Base-by-base conservation (phyloP, 2,329 filamentous ascomycete genomes). In the Aaosphaeria pasadenensis region DNA sequence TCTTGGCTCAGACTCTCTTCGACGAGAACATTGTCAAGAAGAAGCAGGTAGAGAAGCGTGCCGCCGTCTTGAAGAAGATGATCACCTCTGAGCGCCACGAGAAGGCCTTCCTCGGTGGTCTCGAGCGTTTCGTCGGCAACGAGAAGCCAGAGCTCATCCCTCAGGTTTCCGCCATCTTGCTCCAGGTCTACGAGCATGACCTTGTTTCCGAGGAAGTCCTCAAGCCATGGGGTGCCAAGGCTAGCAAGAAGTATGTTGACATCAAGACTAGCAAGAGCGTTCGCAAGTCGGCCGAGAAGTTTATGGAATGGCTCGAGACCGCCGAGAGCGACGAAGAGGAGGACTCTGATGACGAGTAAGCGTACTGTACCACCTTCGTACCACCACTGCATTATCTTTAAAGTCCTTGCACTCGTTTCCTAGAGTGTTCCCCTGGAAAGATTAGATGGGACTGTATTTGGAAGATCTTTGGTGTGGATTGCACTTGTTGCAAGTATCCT, bases 211-310 rank as follows among this genome's bases (percentile, higher is more conserved):
- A 99, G 77, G 91, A 96, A 55, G 83, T 91, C 11, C 84, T 95
- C 68, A 88, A 86, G 74, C 86, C 87, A 60, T 99, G 94, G 92
- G 92, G 91, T 57, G 81, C 83, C 68, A 96, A 94, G 81, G 91
- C 92, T 50, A 96, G 90, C 83, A 96, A 95, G 86, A 96, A 96
- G 79, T 97, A 97, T 71, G 89, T 95, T 60, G 92, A 97, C 70
- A 74, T 95, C 52, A 70, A 86, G 51, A 91, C 85, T 52, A 95
- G 90, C 76, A 92, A 91, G 81, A 95, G 95, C 81, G 91, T 97
- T 54, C 90, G 91, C 77, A 92, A 95, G 80, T 88, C 89, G 57
- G 91, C 94, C 46, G 88, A 95, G 78, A 86, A 89, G 56, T 99
- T 99, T 82, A 81, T 96, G 66, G 88, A 85, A 62, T 97, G 91